These are phyloP conservation scores for Hymenoscyphus repandus DNA, from an alignment of 2,329 filamentous ascomycete species.

Conservation along the genomic window DNA sequence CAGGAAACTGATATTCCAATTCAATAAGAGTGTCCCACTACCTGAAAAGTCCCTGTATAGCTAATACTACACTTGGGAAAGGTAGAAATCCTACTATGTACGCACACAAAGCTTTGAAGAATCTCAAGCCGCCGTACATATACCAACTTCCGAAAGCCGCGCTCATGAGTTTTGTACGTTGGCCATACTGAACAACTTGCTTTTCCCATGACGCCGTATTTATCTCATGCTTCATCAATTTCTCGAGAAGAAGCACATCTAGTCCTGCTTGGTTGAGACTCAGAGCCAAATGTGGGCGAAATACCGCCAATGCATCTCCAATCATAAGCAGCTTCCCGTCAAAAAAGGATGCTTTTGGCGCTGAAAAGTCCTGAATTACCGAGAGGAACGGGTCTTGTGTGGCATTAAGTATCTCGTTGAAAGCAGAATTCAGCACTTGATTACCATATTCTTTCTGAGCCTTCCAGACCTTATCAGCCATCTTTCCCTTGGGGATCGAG, in stretches of 20 bases:
- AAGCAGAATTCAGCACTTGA: neutral
- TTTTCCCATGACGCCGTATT: neutral
- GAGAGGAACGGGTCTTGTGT: slow-evolving; percentile 39
- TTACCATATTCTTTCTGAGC: neutral
- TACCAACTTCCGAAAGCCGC: neutral
- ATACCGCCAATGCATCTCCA: slow-evolving; percentile 21
- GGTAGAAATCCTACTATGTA: neutral
- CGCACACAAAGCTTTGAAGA: neutral
- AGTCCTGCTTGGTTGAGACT: slow-evolving; percentile 6
- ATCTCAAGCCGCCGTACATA: neutral
- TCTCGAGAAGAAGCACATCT: slow-evolving; percentile 1
- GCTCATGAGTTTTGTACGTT: neutral
- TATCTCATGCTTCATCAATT: neutral
- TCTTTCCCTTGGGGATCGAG: slow-evolving; percentile 15
- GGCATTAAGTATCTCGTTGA: slow-evolving; percentile 34
- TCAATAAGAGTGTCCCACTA: too few relatives aligned
- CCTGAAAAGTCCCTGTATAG: too few relatives aligned
- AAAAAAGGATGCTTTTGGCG: slow-evolving; percentile 32
- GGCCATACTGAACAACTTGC: neutral
- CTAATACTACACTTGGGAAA: neutral
- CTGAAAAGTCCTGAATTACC: slow-evolving; percentile 36
- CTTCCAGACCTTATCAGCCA: neutral
- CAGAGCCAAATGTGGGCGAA: slow-evolving; percentile 8
- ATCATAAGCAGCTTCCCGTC: slow-evolving; percentile 37
- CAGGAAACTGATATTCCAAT: too few relatives aligned